Evolutionary conservation across 805 yeast species (phyloP), one percentile per base, ranked within the genome.

Genomic region (Vanderwaltozyma tropicalis): DNA sequence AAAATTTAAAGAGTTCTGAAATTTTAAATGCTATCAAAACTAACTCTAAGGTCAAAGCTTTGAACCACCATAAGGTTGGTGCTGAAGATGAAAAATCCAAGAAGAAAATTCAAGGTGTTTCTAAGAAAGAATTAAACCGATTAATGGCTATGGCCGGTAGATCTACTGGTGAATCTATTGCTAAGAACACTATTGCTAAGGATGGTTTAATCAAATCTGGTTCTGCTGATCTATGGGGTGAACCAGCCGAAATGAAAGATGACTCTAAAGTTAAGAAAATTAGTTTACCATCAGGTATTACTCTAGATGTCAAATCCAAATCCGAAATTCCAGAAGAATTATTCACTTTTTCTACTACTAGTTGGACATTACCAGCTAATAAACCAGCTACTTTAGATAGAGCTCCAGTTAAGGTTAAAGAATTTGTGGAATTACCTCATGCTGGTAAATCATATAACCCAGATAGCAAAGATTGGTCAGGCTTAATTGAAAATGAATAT

Each of bases 401-500:
- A 24, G 64, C 63, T 3, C 79, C 94, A 1, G 55, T 77, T n/a
- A 49, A 50, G 30, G 72, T 84, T 14, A 69, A 66, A 41, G 68
- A 69, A n/a, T 50, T 63, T 33, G 77, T 68, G 15, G 58, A 48
- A 2, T 40, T 77, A 3, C 87, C 95, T 11, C 79, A 80, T 49
- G 92, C 80, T 2, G 97, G 97, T 39, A 83, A 81, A 57, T 88
- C 97, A 2, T 92, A 60, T 30, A 92, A 92, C 55, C 98, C 98
- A 19, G 71, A 89, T 11, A 66, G 78, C 45, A 81, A 79, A 39
- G 75, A 82, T 20, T 92, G 98, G 98, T 76, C 76, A 49, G 61
- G 59, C 15, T 68, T 88, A 48, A 73, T 92, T 37, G 65, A 73
- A 37, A 64, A 68, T 38, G 96, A 87, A 60, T 79, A 69, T 48